Evolutionary conservation across 352 stramenopile species (phyloP).

Genomic region (Globisporangium emineosum): DNA sequence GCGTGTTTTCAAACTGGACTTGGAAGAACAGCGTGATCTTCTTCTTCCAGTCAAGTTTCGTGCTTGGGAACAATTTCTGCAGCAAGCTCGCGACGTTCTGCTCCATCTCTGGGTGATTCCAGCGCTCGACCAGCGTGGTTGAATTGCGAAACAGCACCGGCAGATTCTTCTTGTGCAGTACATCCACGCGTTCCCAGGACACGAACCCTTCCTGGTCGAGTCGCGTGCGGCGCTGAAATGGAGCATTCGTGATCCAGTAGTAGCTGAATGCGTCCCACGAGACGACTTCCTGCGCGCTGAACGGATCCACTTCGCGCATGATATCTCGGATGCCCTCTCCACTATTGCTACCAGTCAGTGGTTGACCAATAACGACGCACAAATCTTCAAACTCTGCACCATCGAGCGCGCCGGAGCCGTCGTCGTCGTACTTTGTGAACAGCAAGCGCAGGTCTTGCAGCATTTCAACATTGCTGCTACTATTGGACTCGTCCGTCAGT

Average conservation of each 20-base stretch:
- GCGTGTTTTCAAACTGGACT: constrained; percentile 26
- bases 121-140: constrained; percentile 38
- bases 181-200: constrained; percentile 46
- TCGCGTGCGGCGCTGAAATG: constrained; percentile 45
- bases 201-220: constrained; percentile 20
- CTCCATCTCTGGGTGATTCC: constrained; percentile 51
- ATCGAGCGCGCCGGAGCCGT: constrained; percentile 46
- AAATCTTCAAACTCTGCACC: constrained; percentile 53
- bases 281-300: constrained; percentile 24
- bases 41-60: constrained; percentile 47
- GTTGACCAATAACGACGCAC: constrained; percentile 51
- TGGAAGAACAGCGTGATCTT: constrained; percentile 56
- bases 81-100: constrained; percentile 37
- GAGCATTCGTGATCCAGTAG: constrained; percentile 47
- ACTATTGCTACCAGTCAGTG: constrained; percentile 24
- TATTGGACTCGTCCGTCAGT: constrained; percentile 14
- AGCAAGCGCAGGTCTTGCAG: constrained; percentile 43
- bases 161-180: constrained; percentile 21
- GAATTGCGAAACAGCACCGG: constrained; percentile 34
- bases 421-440: constrained; percentile 61
- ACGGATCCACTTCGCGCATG: constrained; percentile 45
- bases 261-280: constrained; percentile 50
- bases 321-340: constrained; percentile 28
- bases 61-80: constrained; percentile 45
- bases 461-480: constrained; percentile 24